phyloP scores from a whole-genome alignment of 371 early-diverging fungal genomes.

The Mucor sp. region DNA sequence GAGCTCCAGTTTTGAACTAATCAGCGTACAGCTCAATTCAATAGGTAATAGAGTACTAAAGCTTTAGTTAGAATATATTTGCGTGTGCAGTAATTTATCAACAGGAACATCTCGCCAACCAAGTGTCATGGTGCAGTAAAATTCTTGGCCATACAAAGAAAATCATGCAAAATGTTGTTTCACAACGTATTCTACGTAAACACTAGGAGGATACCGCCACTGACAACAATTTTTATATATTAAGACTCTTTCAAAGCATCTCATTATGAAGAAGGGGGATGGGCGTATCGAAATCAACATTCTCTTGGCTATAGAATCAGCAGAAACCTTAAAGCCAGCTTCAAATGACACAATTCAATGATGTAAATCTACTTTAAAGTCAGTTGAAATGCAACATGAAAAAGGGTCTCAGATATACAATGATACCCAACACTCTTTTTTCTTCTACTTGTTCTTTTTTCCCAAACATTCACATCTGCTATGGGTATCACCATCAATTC shows the following conservation, averaged over 20 bases:
- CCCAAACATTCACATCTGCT: neutral
- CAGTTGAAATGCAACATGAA: neutral
- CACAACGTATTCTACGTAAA: neutral
- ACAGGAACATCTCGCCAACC: neutral
- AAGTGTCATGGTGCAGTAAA: too few species aligned
- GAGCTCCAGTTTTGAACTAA: neutral
- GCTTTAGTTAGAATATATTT: too few species aligned
- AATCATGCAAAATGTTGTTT: neutral
- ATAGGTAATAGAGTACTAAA: neutral
- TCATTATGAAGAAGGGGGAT: neutral
- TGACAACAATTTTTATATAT: neutral
- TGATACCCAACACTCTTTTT: neutral
- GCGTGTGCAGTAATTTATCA: neutral
- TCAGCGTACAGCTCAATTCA: neutral
- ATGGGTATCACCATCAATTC: conserved; percentile 31
- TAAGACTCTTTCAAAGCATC: neutral
- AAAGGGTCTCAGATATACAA: neutral
- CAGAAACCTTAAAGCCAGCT: neutral
- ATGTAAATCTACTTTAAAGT: conserved; percentile 1
- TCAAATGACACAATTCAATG: neutral
- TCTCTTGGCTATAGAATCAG: neutral
- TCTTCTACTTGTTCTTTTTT: neutral
- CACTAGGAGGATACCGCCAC: neutral
- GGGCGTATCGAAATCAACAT: neutral
- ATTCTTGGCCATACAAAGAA: neutral